Base-by-base conservation (phyloP, 1,139 yeast species). In the Taphrina sp. region DNA sequence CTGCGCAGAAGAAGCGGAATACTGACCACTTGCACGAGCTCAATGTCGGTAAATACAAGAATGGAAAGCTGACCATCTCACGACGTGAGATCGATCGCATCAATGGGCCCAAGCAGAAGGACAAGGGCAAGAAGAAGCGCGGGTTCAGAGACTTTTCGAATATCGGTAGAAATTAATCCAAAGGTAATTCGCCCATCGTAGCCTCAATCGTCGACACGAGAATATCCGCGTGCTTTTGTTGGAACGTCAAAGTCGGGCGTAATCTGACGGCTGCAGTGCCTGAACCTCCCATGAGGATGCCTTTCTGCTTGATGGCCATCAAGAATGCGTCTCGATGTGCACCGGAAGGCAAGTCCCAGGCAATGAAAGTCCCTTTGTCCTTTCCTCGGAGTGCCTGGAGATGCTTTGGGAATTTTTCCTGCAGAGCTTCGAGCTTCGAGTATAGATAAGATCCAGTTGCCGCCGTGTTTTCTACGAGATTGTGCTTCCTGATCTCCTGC, bases 221-320 rank as follows among this genome's bases (percentile, higher is more conserved):
- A 51, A 83, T 71, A 62, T 83, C 87, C 45, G 86, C 90, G 65
- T 85, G 94, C 70, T 81, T 80, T 72, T 82, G 77, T 71, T 82
- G 88, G 67, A 85, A 85, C 23, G 80, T 79, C 67, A 85, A 74
- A 44, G 86, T 76, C 55, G 95, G 95, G 71, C 95, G 80, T 70
- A 85, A 76, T 71, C 95, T 80, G 56, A 85, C 81, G 41, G 88
- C 79, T 61, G 72, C 75, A 58, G 79, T 84, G 45, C 90, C 90
- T 70, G 94, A 85, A 38, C 89, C 92, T 60, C 95, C 95, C 65
- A 83, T 77, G 69, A 85, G 84, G 61, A 85, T 76, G 66, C 95
- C 95, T 45, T 69, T 75, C 34, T 70, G 64, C 70, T 80, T 80
- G 76, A 82, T 76, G 60, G 75, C 76, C 58, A 66, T 64, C 67